A percentile compares a stretch with the other conserved stretches of the same genome.
These are phyloP conservation scores for Monosporascus cannonballus DNA, from an alignment of 2,329 filamentous ascomycete genomes.

Conservation along the genomic window DNA sequence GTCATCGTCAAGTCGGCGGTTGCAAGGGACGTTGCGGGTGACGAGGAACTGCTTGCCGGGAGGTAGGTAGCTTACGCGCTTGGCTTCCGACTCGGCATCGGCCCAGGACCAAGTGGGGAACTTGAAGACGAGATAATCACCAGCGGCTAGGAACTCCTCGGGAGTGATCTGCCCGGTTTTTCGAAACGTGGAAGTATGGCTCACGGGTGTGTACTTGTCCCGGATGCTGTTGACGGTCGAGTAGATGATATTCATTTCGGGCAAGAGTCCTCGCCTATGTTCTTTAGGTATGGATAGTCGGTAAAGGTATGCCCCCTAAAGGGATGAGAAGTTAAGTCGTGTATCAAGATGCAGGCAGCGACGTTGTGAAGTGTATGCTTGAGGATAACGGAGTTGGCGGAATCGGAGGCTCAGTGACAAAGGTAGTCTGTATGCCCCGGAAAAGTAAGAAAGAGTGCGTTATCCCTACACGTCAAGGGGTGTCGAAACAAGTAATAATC, in stretches of 20 bases:
- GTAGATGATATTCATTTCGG: conserved; percentile 80
- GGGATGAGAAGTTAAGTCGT: no score
- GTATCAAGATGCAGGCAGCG: no score
- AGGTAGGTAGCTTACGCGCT: conserved; percentile 76
- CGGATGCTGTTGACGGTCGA: conserved; percentile 88
- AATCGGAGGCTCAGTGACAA: no score
- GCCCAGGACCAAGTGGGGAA: conserved; percentile 98
- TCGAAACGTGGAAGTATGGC: conserved; percentile 88
- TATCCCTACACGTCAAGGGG: no score
- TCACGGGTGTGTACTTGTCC: conserved; percentile 84
- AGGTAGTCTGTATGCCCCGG: no score
- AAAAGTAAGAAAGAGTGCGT: no score
- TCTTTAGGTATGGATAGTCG: background rate
- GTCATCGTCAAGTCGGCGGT: conserved; percentile 84
- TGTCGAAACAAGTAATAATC: no score
- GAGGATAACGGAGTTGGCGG: no score
- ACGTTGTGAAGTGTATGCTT: no score
- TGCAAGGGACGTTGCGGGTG: conserved; percentile 89
- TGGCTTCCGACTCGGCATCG: conserved; percentile 73
- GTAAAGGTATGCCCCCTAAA: background rate
- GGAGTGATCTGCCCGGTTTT: conserved; percentile 92
- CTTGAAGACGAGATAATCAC: conserved; percentile 97
- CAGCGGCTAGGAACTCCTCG: conserved; percentile 91
- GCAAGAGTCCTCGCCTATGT: background rate
- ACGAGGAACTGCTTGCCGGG: conserved; percentile 91